Conservation (phyloP, 2,329 filamentous ascomycete species). For the Penicillium sp. region DNA sequence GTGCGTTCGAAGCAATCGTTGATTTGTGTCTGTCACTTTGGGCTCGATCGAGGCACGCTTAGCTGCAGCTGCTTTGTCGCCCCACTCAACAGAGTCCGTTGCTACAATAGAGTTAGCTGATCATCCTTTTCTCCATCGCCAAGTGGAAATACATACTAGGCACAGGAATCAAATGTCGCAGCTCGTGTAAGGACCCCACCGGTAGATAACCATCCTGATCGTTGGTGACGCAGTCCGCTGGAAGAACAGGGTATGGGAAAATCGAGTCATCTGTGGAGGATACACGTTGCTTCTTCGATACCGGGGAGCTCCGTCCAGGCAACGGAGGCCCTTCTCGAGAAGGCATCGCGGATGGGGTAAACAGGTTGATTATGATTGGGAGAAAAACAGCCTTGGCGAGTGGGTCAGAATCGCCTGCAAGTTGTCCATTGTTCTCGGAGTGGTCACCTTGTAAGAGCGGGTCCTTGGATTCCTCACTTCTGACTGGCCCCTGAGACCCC, state of each 20-base stretch:
- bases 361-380: background rate
- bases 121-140: background rate
- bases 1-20: background rate
- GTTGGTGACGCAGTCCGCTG: background rate
- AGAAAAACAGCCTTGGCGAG: too few species aligned
- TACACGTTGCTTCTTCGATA: background rate
- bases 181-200: background rate
- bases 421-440: too few species aligned
- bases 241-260: background rate
- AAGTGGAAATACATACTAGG: background rate
- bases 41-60: background rate
- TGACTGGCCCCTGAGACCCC: too few species aligned
- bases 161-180: background rate
- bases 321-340: too few species aligned
- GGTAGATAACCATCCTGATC: background rate
- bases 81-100: background rate
- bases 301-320: background rate
- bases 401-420: too few species aligned
- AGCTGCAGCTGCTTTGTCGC: background rate
- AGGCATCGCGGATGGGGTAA: background rate
- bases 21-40: background rate
- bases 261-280: background rate
- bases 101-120: background rate
- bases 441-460: too few species aligned
- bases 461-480: too few species aligned